Conservation (phyloP, 352 stramenopile species). For the Pythium volutum region DNA sequence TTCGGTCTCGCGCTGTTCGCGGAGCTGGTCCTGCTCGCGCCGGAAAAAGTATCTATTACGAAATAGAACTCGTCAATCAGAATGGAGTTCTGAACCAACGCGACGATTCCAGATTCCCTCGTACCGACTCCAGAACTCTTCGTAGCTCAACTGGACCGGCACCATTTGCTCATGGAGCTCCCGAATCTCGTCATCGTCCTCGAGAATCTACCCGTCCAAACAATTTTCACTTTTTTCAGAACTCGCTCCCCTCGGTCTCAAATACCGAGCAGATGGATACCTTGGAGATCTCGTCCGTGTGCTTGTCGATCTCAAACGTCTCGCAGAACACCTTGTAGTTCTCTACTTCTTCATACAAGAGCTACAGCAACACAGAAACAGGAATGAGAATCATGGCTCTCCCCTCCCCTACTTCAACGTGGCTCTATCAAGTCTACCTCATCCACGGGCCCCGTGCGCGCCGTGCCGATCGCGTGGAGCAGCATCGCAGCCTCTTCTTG, state of each 20-base stretch:
- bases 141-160: conserved; percentile 67
- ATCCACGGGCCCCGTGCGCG: conserved; percentile 63
- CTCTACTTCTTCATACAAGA: conserved; percentile 78
- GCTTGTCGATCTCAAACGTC: conserved; percentile 57
- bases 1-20: conserved; percentile 33
- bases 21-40: conserved; percentile 39
- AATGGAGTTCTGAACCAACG: too few relatives aligned
- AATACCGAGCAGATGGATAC: conserved; percentile 5
- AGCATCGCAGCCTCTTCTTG: conserved; percentile 72
- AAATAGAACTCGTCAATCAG: neutral
- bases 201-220: conserved; percentile 32
- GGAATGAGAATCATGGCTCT: neutral
- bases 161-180: conserved; percentile 69
- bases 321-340: conserved; percentile 63
- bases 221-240: neutral
- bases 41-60: conserved; percentile 64
- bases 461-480: conserved; percentile 60
- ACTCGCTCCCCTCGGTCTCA: neutral
- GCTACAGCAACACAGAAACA: conserved; percentile 20
- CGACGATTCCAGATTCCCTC: too few relatives aligned
- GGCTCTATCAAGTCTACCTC: conserved; percentile 42
- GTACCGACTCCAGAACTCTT: conserved; percentile 84
- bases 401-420: conserved; percentile 1
- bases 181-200: conserved; percentile 47
- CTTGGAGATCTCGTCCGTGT: conserved; percentile 72